Base-by-base conservation (phyloP, 306 rosid species). In the Sophora flavescens region DNA sequence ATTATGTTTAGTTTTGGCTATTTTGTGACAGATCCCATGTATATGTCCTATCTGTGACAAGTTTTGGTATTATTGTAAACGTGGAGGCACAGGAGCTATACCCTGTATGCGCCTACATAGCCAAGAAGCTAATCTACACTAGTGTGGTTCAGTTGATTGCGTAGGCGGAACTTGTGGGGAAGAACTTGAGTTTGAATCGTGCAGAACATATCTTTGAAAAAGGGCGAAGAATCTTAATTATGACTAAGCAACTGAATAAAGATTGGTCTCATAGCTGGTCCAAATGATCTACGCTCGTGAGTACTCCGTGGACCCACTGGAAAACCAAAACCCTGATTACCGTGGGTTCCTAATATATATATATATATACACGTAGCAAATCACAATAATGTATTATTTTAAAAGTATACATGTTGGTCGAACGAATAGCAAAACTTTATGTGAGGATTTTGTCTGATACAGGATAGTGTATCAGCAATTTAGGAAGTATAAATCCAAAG, bases 361-460 rank as follows among this genome's bases (percentile, higher is more conserved):
- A n/a, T n/a, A n/a, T n/a, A n/a, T n/a, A n/a, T n/a, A n/a, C n/a
- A n/a, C n/a, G n/a, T n/a, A 45, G 16, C 6, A 64, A n/a, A 58
- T 82, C 48, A 12, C 18, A 50, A 54, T 41, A 62, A 62, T 44
- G 48, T 47, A 67, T 62, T 45, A 44, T 14, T 62, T 63, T 47
- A 0, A 8, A 45, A 67, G 10, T 66, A 6, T 48, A 4, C 60
- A 4, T 82, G 85, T 70, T 82, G 75, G 81, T 82, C 10, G 75
- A 41, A 70, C 51, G 28, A 80, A 75, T 45, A 66, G 33, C 82
- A 70, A 52, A 70, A 76, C 65, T 73, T 64, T 70, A 71, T 52
- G 79, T 71, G 67, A 72, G 62, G 82, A 73, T 77, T 81, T 82
- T 80, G 88, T 81, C 86, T 69, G 61, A 44, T 78, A 30, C 60